Base-by-base conservation (phyloP, 2,329 filamentous ascomycete genomes). In the Aspergillus phoenicis region DNA sequence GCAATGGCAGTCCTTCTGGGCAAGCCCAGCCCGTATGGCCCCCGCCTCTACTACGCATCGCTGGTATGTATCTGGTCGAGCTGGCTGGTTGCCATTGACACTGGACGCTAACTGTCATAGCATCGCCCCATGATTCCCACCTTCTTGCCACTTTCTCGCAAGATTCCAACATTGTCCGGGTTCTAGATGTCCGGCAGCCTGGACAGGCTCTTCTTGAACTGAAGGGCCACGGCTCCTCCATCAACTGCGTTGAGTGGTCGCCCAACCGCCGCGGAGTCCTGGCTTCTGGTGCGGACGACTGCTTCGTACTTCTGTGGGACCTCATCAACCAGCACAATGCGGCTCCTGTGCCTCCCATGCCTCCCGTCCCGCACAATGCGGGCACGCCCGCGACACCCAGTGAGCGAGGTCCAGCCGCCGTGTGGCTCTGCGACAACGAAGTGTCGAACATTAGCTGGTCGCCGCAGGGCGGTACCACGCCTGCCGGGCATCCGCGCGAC, bases 201-300 rank as follows among this genome's bases (percentile, higher is more conserved):
- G 95, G 95, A 5, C 95, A 97, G 77, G 95, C 95, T 2, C 84
- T 99, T 4, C 86, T 99, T 26, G 95, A 99, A 75, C 87, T 99
- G 39, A 91, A 91, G 52, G 95, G 95, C 22, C 94, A 99, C 73
- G 86, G 87, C 22, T 90, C 91, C 4, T 79, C 91, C 7, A 85
- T 99, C 60, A 98, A 96, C 78, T 95, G 91, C 71, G 90, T 98
- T 61, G 95, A 99, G 79, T 99, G 95, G 95, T 96, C 92, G 8
- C 94, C 93, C 0, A 86, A 87, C 58, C 86, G 93, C 61, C 85
- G 95, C 69, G 95, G 95, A 24, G 90, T 93, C 66, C 85, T 99
- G 17, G 94, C 94, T 15, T 96, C 92, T 0, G 95, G 95, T 36
- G 95, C 85, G 5, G 95, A 99, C 71, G 95, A 99, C 76, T 94